Evolutionary conservation across 192 early-diverging fungal genomes (phyloP), one percentile per base, ranked within the genome.

Genomic region (Jimgerdemannia flammicorona): DNA sequence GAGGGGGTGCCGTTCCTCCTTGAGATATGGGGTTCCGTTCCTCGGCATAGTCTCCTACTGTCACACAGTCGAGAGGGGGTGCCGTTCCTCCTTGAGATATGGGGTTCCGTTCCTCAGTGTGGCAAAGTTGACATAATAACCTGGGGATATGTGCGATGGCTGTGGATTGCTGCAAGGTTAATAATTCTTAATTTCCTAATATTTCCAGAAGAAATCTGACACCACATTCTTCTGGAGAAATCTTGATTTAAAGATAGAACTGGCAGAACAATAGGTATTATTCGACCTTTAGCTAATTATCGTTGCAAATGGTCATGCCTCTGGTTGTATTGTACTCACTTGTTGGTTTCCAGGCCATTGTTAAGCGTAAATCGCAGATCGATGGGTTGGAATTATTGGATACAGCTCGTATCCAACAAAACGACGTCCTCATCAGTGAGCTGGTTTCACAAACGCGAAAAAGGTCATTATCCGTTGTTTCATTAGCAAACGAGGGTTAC

Each of bases 351-450:
- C 49, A 69, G 67, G 17, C 6, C 17, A 69, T 69, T 69, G 67
- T 69, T 17, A 69, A 69, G 67, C 67, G 2, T 69, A 69, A 69
- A 69, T 69, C 67, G 17, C 67, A 69, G 67, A 69, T 69, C 2
- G 67, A 69, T 10, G 67, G 67, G 42, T 69, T 69, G 67, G 67
- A 69, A 11, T 69, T 69, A 69, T 17, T 69, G 11, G 67, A 69
- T 14, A 69, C 67, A 7, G 67, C 67, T 69, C 67, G 67, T 14
- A 69, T 4, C 42, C 67, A 69, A 11, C 67, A 69, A 11, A 69
- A 69, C 11, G 67, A 14, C 67, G 67, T 69, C 4, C 67, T 69
- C 40, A 4, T 4, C 42, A 69, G 67, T 69, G 4, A 69, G 39
- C 67, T 69, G 11, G 11, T 4, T 69, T 40, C 67, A 11, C 6